Conservation (phyloP, 176 grass and related monocot species). For the barley (Hordeum vulgare) region MorexV3_pseudomolecules_assembly NC_058519.1:503877053-503877552, state of each 20-base stretch:
- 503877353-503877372: background rate
- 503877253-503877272: background rate
- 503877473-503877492: too few relatives aligned
- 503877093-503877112: conserved; percentile 9
- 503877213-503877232: background rate
- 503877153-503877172: conserved; percentile 32
- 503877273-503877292: conserved; percentile 41
- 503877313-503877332: conserved; percentile 37
- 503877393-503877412: too few relatives aligned
- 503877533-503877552: too few relatives aligned
- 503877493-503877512: too few relatives aligned
- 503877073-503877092: too few relatives aligned
- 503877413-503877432: too few relatives aligned
- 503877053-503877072: too few relatives aligned
- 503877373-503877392: too few relatives aligned
- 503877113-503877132: background rate
- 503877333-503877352: conserved; percentile 36
- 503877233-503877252: background rate
- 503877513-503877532: too few relatives aligned
- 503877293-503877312: conserved; percentile 27
- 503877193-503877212: background rate
- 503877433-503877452: too few relatives aligned
- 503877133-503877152: background rate
- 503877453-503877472: too few relatives aligned
- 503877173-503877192: conserved; percentile 42